Base-by-base conservation (phyloP, 805 yeast genomes). In the Tetrapisispora nanseiensis region DNA sequence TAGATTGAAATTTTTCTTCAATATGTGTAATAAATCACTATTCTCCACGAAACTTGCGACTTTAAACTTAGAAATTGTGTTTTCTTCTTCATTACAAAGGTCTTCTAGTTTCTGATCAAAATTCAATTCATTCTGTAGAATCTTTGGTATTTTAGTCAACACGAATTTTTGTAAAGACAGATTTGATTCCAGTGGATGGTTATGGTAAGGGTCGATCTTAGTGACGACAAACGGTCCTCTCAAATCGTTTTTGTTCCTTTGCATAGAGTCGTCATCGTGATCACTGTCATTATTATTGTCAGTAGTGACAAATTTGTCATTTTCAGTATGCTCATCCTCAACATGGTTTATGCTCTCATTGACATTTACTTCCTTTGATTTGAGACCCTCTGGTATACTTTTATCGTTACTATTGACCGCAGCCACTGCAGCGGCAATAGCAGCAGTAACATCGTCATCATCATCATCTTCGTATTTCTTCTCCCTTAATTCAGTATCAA, bases 341-440 rank as follows among this genome's bases (percentile, higher is more conserved):
- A n/a, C n/a, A n/a, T n/a, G n/a, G n/a, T n/a, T n/a, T n/a, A n/a
- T 19, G 19, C 4, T 16, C 16, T n/a, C n/a, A 30, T 30, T 7
- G 6, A 3, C 23, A 16, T 19, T 19, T 18, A 18, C 34, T 6
- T 5, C n/a, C 23, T 7, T 18, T 12, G 19, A n/a, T n/a, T n/a
- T n/a, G n/a, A n/a, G n/a, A n/a, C n/a, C n/a, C n/a, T n/a, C n/a
- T n/a, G n/a, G n/a, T n/a, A n/a, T 32, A 6, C 6, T n/a, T 23
- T 19, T 32, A n/a, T 24, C 23, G 18, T 37, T 22, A 13, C 30
- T 30, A 23, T 30, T 29, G 47, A 57, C 63, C 7, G 63, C 64
- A 1, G 62, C 63, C 6, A 58, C 64, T 3, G 63, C 64, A 7
- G 64, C 64, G 5, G 60, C 64, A 40, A 58, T 58, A 6, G 64